Evolutionary conservation across 768 basidiomycete genomes (phyloP), one percentile per base, ranked within the genome.

Genomic region (Saitozyma podzolica): DNA sequence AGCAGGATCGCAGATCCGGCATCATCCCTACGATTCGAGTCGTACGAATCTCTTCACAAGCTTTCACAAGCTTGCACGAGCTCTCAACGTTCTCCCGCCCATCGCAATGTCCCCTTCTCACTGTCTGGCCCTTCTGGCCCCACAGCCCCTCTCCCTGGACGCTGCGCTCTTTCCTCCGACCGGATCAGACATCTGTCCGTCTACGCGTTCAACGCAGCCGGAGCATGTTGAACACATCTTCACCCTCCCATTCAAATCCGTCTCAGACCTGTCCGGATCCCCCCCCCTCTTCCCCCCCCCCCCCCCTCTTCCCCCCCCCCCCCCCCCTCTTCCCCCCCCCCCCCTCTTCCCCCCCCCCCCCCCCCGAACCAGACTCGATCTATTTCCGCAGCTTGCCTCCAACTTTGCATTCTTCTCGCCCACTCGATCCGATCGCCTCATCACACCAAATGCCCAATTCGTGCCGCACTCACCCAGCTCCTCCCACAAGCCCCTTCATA

Each of bases 401-500:
- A 29, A 29, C 2, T 29, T 5, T 48, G 45, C 47, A 48, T 3
- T 14, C 5, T 3, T 14, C 5, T 29, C 29, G 29, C 29, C 29
- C 29, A 29, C 29, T 29, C 29, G 29, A 29, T 29, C 29, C 29
- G 29, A 29, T 19, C 16, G 8, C 39, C 17, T 10, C 11, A 17
- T 52, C 51, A 29, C 11, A 17, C 8, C 51, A 29, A 52, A 3
- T 10, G 51, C 17, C 7, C 13, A 8, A 52, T 13, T 2, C 13
- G 39, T 13, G 51, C 19, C 3, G 7, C 29, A 69, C 75, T 64
- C 77, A 92, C 66, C 67, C 67, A 69, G 57, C 65, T 69, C 47
- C 63, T 61, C 3, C 64, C 57, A 49, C 67, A 68, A 50, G 84
- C 86, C 61, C 81, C 80, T 58, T 89, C 85, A 79, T 94, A 97